phyloP scores from a whole-genome alignment of 2,329 filamentous ascomycete species.

The Alternaria viburni region DNA sequence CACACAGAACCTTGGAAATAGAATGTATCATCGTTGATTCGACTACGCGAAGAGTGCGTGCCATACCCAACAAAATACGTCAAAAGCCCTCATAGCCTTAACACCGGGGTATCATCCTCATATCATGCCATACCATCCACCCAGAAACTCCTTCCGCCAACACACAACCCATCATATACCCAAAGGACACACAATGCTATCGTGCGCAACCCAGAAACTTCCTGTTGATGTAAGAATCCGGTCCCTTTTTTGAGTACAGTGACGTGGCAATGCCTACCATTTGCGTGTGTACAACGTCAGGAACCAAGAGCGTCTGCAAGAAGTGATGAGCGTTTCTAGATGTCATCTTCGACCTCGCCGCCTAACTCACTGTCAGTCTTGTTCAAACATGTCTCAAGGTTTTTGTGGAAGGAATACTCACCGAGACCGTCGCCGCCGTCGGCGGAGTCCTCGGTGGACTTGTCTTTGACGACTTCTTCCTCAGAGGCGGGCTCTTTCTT shows the following conservation, averaged over 20 bases:
- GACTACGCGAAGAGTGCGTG: not conserved
- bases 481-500: constrained; percentile 23
- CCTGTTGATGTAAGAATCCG: not conserved
- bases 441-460: constrained; percentile 9
- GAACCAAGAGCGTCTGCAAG: not conserved
- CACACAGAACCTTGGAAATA: not conserved
- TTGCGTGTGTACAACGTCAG: not conserved
- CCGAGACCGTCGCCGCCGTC: constrained; percentile 24
- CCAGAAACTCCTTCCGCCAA: not conserved
- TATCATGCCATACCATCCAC: not conserved
- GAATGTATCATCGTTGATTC: not conserved
- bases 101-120: not conserved
- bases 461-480: constrained; percentile 1
- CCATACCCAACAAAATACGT: not conserved
- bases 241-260: not conserved
- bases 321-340: not conserved
- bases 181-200: not conserved
- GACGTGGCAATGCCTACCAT: not conserved
- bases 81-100: not conserved
- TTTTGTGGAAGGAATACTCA: constrained; percentile 18
- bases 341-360: constrained; percentile 3
- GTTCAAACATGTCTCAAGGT: constrained; percentile 14
- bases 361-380: constrained; percentile 17
- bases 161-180: not conserved
- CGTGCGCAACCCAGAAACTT: not conserved